Evolutionary conservation across 164 flowering plant genomes (phyloP).

Genomic region (Aristolochia contorta): DNA sequence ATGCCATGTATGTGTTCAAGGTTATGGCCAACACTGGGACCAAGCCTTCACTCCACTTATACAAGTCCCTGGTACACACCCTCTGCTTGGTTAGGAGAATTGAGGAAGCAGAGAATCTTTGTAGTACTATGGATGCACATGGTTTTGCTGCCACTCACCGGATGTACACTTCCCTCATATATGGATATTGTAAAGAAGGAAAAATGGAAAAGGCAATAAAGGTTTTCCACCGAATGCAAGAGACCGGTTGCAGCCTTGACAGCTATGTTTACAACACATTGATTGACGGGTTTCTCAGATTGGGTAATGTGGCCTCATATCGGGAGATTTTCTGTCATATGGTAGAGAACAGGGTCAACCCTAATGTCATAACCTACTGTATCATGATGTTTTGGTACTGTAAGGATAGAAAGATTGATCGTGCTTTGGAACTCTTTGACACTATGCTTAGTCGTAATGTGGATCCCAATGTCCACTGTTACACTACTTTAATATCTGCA

Average conservation of each 20-base stretch:
- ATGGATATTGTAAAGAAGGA: constrained; percentile 37
- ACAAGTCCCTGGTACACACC: constrained; percentile 30
- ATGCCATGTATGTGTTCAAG: constrained; percentile 34
- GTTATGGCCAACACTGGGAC: constrained; percentile 23
- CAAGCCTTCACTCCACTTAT: constrained; percentile 26
- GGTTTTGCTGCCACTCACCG: constrained; percentile 28
- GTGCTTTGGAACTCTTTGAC: constrained; percentile 28
- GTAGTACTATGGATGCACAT: constrained; percentile 35
- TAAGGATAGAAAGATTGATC: constrained; percentile 33
- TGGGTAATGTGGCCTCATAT: constrained; percentile 30
- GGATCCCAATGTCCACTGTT: constrained; percentile 37
- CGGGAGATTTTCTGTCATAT: constrained; percentile 27
- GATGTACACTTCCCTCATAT: constrained; percentile 43
- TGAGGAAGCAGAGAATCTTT: constrained; percentile 39
- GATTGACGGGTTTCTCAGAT: constrained; percentile 40
- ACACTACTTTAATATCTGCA: constrained; percentile 35
- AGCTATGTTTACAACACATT: constrained; percentile 37
- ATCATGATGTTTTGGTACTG: constrained; percentile 40
- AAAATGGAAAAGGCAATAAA: constrained; percentile 43
- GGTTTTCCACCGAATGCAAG: constrained; percentile 43
- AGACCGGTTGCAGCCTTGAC: constrained; percentile 48
- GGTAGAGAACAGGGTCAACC: constrained; percentile 27
- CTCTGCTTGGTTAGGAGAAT: constrained; percentile 32
- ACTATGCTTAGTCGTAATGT: constrained; percentile 19
- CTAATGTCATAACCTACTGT: constrained; percentile 33